phyloP scores from a whole-genome alignment of 805 yeast species.

The Lipomyces japonicus region DNA sequence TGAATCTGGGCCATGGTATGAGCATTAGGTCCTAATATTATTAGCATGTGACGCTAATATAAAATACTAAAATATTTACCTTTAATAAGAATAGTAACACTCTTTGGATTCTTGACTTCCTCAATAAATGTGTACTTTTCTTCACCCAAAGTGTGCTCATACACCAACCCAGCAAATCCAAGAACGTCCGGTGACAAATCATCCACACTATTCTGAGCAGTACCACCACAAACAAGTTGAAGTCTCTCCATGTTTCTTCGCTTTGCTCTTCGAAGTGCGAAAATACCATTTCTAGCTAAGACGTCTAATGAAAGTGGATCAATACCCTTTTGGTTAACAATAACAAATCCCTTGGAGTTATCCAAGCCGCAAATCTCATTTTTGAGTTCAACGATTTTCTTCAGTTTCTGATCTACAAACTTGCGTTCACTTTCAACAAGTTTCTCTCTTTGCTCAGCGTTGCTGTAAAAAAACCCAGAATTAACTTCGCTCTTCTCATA shows the following conservation, averaged over 20 bases:
- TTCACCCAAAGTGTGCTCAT: conserved; percentile 92
- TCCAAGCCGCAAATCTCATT: conserved; percentile 83
- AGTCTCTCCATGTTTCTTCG: conserved; percentile 98
- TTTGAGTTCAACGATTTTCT: conserved; percentile 87
- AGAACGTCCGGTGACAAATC: conserved; percentile 74
- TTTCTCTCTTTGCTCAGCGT: conserved; percentile 94
- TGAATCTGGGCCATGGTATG: conserved; percentile 87
- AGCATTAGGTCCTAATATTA: conserved; percentile 53
- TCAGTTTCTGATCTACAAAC: conserved; percentile 90
- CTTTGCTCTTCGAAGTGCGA: conserved; percentile 96
- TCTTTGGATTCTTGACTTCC: conserved; percentile 77
- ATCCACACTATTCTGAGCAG: conserved; percentile 95
- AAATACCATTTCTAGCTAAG: conserved; percentile 84
- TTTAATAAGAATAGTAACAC: conserved; percentile 86
- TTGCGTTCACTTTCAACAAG: conserved; percentile 88
- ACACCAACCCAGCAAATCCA: conserved; percentile 86
- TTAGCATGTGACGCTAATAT: too few species aligned
- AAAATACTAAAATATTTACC: too few species aligned
- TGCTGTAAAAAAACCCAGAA: conserved; percentile 88
- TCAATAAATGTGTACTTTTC: conserved; percentile 96
- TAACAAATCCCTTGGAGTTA: conserved; percentile 75
- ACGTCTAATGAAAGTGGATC: conserved; percentile 97
- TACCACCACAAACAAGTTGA: conserved; percentile 94
- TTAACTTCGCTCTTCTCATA: conserved; percentile 98
- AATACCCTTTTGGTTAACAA: conserved; percentile 96